Conservation (phyloP, 2,329 filamentous ascomycete species). For the Botrytis byssoidea region DNA sequence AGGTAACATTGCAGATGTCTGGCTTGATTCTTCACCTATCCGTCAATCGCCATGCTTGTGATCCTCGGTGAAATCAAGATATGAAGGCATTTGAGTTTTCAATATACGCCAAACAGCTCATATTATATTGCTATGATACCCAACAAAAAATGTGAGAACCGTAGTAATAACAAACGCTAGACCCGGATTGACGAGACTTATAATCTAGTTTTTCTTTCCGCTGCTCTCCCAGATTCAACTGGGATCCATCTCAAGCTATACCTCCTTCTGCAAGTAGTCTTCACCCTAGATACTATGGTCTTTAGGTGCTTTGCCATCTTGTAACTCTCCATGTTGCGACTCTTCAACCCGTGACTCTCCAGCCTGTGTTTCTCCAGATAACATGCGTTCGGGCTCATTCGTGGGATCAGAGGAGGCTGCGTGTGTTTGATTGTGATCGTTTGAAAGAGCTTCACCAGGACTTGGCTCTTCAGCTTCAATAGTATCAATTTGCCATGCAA, state of each 20-base stretch:
- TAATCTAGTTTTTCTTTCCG: neutral
- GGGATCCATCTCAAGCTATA: too few relatives aligned
- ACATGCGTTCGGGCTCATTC: neutral
- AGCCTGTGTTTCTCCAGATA: neutral
- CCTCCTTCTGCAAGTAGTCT: neutral
- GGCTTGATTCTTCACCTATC: neutral
- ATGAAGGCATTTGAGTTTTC: neutral
- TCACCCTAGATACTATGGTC: too few relatives aligned
- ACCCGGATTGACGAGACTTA: neutral
- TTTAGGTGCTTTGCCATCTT: neutral
- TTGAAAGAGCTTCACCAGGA: too few relatives aligned
- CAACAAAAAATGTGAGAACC: neutral
- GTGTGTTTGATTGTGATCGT: neutral
- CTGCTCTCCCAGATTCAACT: neutral
- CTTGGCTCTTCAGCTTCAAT: neutral
- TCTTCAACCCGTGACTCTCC: neutral
- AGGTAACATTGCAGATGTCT: neutral
- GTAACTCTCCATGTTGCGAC: too few relatives aligned
- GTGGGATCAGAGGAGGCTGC: neutral
- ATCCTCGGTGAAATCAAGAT: neutral
- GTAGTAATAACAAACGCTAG: too few relatives aligned
- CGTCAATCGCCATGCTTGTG: too few relatives aligned
- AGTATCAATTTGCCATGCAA: neutral
- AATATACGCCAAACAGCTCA: neutral
- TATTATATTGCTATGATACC: neutral